Evolutionary conservation across 1,284 basidiomycete genomes (phyloP), one percentile per base, ranked within the genome.

Genomic region (Malassezia equina): DNA sequence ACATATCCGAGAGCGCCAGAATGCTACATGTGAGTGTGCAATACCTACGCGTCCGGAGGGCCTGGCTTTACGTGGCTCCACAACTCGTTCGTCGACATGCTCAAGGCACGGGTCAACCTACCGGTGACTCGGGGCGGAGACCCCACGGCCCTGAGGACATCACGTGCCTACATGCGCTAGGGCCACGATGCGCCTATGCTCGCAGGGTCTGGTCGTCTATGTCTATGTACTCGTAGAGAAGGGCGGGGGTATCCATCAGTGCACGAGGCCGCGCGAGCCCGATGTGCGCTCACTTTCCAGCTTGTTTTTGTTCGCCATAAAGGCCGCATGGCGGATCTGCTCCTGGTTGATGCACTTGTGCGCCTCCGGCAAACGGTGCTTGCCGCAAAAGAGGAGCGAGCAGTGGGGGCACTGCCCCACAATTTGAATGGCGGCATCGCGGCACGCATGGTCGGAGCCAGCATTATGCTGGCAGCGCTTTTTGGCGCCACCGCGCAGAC

Each of bases 1-100:
- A 94, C 0, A 86, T 83, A 2, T 85, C 84, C 0, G 88, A 89
- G 59, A 95, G 81, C 78, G 90, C 85, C 81, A 94, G 93, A 76
- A 94, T 94, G 50, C 67, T 69, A 55, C 46, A 12, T 3, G 45
- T 45, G 2, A 52, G 41, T 23, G 75, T 7, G 6, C 21, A 4
- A 2, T 17, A 54, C 52, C 28, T 25, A 54, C 45, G 27, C 23
- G 21, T 47, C 44, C 21, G 42, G 33, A 13, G 51, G 43, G 11
- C 42, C 43, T 24, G n/a, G 21, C 28, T 43, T 21, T 23, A 52
- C 23, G n/a, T 46, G 17, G 44, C 17, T 46, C 44, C 44, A 46
- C 29, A 46, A 29, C 9, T 29, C 31, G 9, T 32, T 31, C 36
- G 19, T 39, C 36, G 36, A n/a, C 32, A 33, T 33, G 32, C 13